Evolutionary conservation across 495 filamentous ascomycete species (phyloP), one percentile per base, ranked within the genome.

Genomic region (Acidiella bohemica): DNA sequence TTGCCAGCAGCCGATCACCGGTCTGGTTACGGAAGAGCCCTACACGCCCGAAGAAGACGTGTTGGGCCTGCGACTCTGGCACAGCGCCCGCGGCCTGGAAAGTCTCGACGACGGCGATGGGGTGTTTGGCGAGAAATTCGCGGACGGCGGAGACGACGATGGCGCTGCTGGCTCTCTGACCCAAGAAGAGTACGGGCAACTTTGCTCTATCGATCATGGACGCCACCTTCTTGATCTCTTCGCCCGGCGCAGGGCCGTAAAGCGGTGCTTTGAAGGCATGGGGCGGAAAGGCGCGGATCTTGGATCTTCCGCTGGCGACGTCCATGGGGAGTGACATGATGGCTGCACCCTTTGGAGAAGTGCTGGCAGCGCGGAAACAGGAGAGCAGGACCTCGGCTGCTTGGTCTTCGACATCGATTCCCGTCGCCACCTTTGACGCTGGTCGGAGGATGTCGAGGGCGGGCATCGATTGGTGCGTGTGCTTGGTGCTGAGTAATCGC

Each of bases 1-100:
- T 51, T 1, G 45, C 36, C 7, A 63, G 48, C 14, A 63, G 45
- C 33, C 51, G 46, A 39, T 63, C 60, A 32, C 60, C 60, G 7
- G 58, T 49, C 30, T 63, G 60, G 33, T 63, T 63, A 10, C 60
- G 56, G 50, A 63, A 63, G 12, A 63, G 50, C 0, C 60, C 60
- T n/a, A 63, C 50, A 4, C 60, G 48, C 16, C 60, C 60, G 38
- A 48, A 60, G 54, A 60, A 63, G 24, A 61, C 50, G 22, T 57
- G 54, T 1, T 53, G 12, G 5, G 48, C 48, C 11, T 58, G 54
- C 13, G 57, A 52, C 30, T 54, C 36, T 1, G 59, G 57, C 13
- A 64, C 49, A 10, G 57, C 54, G 18, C 60, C 60, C 2, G 60
- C 60, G 8, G 60, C 60, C 32, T 64, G 59, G 35, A 64, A 64